Evolutionary conservation across 345 rosid genomes (phyloP), one percentile per base, ranked within the genome.

Genomic region (Mallotus nudiflorus): DNA sequence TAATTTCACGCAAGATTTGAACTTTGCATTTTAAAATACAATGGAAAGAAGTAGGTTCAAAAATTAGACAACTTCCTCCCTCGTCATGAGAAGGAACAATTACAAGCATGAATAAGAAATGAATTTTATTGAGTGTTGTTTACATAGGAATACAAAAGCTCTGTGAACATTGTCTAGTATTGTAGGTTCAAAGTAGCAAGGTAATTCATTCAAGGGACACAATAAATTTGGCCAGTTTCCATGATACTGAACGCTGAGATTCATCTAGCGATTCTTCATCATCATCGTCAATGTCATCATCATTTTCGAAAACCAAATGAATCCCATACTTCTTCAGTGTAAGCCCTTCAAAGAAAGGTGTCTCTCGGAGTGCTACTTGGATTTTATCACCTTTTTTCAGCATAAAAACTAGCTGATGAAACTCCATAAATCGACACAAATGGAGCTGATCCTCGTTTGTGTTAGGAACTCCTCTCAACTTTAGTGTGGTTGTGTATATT

Each of bases 381-480:
- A 86, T 78, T 68, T 33, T 72, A 63, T 53, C 77, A 13, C 86
- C 91, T 46, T 82, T 75, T 49, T 71, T 51, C 79, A 86, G 18
- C 63, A 51, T 57, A 4, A 11, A 53, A 68, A 88, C 85, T 45
- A 85, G 59, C 2, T 80, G 83, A 42, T 35, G 61, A 18, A 18
- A 11, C 13, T 49, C 74, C 0, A 84, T 56, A 80, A 73, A 89
- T 3, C 91, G 77, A 70, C 84, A 75, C 58, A 89, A 59, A 85
- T 85, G 75, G 33, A 91, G 78, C 37, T 89, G 88, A 73, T 85
- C 85, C 25, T 69, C 56, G 51, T 77, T 64, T 19, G 82, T 74
- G 42, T 63, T 73, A 0, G 92, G 90, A 42, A 89, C 82, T 65
- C 95, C 94, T 52, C 0, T 29, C 27, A 91, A 71, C 39, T 67